These are phyloP conservation scores for Prosopis cineraria DNA, from an alignment of 306 rosid genomes.

Conservation along the genomic window DNA sequence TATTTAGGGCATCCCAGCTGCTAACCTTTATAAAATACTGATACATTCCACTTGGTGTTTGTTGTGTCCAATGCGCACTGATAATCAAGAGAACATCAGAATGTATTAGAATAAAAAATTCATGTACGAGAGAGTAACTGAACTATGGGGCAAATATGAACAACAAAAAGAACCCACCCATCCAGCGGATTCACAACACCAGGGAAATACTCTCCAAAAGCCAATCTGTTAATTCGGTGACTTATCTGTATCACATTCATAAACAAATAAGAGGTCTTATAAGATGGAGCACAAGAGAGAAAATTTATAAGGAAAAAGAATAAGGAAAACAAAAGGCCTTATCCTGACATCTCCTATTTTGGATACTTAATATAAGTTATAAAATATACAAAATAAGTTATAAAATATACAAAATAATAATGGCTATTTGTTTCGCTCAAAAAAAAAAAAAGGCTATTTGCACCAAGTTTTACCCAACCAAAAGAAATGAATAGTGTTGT, in stretches of 20 bases:
- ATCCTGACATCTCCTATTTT: not conserved
- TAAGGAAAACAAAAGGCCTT: not conserved
- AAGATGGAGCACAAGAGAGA: constrained; percentile 27
- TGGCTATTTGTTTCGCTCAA: too few relatives aligned
- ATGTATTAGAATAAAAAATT: constrained; percentile 26
- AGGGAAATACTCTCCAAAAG: constrained; percentile 89
- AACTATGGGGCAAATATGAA: constrained; percentile 30
- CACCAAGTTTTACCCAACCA: not conserved
- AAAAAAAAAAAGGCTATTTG: not conserved
- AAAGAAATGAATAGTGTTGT: constrained; percentile 45
- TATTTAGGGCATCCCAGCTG: constrained; percentile 9
- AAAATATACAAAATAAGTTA: constrained; percentile 14
- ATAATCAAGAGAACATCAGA: constrained; percentile 33
- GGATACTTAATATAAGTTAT: not conserved
- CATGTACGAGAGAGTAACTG: constrained; percentile 21
- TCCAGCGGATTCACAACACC: constrained; percentile 96
- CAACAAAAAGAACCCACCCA: constrained; percentile 49
- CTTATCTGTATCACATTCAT: constrained; percentile 59
- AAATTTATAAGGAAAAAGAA: not conserved
- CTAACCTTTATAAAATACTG: constrained; percentile 97
- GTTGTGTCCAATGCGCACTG: constrained; percentile 89
- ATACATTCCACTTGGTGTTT: constrained; percentile 86
- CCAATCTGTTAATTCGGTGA: constrained; percentile 81
- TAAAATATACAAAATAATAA: constrained; percentile 11
- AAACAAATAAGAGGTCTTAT: constrained; percentile 30